Evolutionary conservation across 352 stramenopile species (phyloP).

Genomic region (Phytophthora syringae): DNA sequence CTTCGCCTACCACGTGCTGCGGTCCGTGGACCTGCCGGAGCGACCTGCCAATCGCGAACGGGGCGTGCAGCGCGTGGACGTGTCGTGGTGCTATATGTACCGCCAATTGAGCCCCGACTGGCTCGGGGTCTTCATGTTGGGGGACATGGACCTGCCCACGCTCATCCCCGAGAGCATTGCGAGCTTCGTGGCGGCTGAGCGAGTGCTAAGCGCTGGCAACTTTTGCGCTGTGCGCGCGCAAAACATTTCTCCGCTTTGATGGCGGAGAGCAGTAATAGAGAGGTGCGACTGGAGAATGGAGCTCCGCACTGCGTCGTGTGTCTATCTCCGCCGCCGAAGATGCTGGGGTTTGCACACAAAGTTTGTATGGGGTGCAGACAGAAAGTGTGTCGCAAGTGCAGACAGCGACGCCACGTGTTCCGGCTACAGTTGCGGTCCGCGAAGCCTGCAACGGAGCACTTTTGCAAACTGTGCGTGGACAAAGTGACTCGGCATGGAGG

Average conservation of each 20-base stretch:
- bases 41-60: constrained; percentile 46
- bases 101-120: constrained; percentile 56
- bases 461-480: constrained; percentile 57
- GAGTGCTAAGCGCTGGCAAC: constrained; percentile 54
- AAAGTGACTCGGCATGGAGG: constrained; percentile 36
- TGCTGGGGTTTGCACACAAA: constrained; percentile 46
- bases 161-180: constrained; percentile 20
- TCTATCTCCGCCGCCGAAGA: constrained; percentile 34
- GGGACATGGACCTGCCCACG: constrained; percentile 46
- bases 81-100: constrained; percentile 68
- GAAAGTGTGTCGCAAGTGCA: constrained; percentile 54
- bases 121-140: constrained; percentile 63
- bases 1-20: constrained; percentile 66
- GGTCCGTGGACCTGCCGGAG: constrained; percentile 62
- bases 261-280: constrained; percentile 25
- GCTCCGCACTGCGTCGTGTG: constrained; percentile 53
- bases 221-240: constrained; percentile 48
- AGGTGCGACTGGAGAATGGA: constrained; percentile 20
- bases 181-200: constrained; percentile 47
- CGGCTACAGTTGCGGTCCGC: constrained; percentile 49
- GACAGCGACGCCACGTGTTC: constrained; percentile 54
- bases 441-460: constrained; percentile 53
- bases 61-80: constrained; percentile 40
- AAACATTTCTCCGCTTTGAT: constrained; percentile 61
- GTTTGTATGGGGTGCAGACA: constrained; percentile 55